Base-by-base conservation (phyloP, 192 early-diverging fungal genomes). In the Cladochytrium replicatum region DNA sequence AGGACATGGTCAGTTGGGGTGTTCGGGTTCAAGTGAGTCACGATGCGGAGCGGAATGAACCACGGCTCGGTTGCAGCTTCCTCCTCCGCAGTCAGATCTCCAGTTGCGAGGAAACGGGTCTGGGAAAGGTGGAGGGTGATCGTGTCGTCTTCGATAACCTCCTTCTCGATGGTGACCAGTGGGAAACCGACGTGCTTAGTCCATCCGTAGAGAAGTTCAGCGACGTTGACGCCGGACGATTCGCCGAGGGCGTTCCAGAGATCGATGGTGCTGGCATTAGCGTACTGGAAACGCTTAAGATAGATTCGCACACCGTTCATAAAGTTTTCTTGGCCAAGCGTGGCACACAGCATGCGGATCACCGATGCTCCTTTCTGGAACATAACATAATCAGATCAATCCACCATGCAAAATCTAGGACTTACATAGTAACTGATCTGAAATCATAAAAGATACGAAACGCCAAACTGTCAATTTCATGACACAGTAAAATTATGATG, bases 271-370 rank as follows among this genome's bases (percentile, higher is more conserved):
- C 75, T 80, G 8, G 91, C 85, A 64, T 95, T 95, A 50, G 71
- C 63, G 59, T 79, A 93, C 54, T 78, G 74, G 73, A 89, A 85
- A 58, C 80, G 77, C 48, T 87, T 75, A 34, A 97, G 68, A 63
- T 97, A 77, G 2, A 44, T 47, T 19, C 66, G 60, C 4, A 69
- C 73, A 11, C 64, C 64, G 37, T 63, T 48, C 47, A 54, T 52
- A 26, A 71, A 71, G 4, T 5, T 52, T n/a, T 71, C 59, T 19
- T 32, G 31, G 29, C 67, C 63, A 19, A 69, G 38, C 1, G 32
- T 86, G 8, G 82, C 73, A 51, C 81, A 84, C 46, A 97, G 66
- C 92, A 95, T 93, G 40, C 91, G 82, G 46, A 97, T 97, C 37
- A 92, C 88, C 32, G 80, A 84, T 3, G 87, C 90, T 15, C 94